Percentiles rank a stretch among this genome's conserved stretches.
Conservation (phyloP, 2,329 filamentous ascomycete genomes). For the Alternaria angustiovoidea region DNA sequence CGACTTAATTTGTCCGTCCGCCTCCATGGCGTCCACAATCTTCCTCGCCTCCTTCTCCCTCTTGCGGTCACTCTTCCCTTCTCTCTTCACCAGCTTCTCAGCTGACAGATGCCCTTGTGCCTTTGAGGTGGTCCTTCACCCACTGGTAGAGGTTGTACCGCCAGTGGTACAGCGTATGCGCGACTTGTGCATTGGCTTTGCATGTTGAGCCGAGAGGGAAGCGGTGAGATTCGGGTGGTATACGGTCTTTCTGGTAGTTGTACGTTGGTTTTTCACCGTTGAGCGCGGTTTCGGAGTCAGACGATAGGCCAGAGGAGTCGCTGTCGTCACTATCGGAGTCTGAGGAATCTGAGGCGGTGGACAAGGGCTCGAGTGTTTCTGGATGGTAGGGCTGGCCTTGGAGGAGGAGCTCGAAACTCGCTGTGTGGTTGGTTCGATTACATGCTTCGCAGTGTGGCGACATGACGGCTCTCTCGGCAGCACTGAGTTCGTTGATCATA, state of each 20-base stretch:
- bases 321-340: conserved; percentile 21
- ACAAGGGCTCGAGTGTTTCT: conserved; percentile 70
- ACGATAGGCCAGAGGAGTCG: conserved; percentile 29
- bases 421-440: conserved; percentile 72
- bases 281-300: conserved; percentile 25
- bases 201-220: conserved; percentile 55
- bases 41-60: conserved; percentile 67
- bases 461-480: conserved; percentile 19
- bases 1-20: conserved; percentile 64
- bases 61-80: conserved; percentile 67
- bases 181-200: conserved; percentile 71
- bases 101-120: conserved; percentile 65
- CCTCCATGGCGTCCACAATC: conserved; percentile 71
- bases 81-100: conserved; percentile 67
- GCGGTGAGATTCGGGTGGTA: conserved; percentile 38
- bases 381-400: conserved; percentile 71
- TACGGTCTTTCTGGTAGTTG: conserved; percentile 36
- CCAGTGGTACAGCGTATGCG: conserved; percentile 79
- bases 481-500: conserved; percentile 46
- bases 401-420: conserved; percentile 70
- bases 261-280: conserved; percentile 38
- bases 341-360: conserved; percentile 50
- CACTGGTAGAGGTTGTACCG: conserved; percentile 75
- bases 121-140: conserved; percentile 69
- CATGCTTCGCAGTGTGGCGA: conserved; percentile 70